Evolutionary conservation across 73 alveolate genomes (phyloP), one percentile per base, ranked within the genome.

Genomic region (Paramecium bursaria): DNA sequence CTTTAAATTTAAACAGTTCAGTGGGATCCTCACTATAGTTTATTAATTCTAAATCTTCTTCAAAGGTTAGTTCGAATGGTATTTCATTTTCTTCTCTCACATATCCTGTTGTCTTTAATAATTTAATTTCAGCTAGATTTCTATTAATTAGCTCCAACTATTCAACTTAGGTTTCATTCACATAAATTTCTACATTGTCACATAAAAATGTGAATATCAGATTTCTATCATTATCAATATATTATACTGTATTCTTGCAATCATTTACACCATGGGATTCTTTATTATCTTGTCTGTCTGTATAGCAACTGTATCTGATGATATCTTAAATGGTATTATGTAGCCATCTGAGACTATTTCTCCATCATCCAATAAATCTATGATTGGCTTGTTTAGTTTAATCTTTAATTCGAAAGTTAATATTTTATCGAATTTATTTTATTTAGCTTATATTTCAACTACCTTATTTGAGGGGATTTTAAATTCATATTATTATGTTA

Each of bases 41-140:
- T 13, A 67, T 21, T 17, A 67, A 19, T 42, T 67, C 31, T 3
- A 67, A 5, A 6, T 31, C 55, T 3, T 53, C 35, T 42, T 15
- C 3, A 15, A 39, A 33, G 44, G 50, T 67, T 42, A 67, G 21
- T 15, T 31, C 53, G 2, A 67, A 35, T 10, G 26, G 21, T 11
- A 67, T 67, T 67, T 67, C 61, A 67, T 67, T 67, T 15, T 39
- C 33, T 67, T 67, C 82, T 21, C 44, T 39, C 0, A 67, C 35
- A 42, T 67, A 42, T 2, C 60, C 82, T 21, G 50, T 21, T n/a
- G 33, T 47, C 10, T 67, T 15, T 15, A 21, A 15, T 21, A 67
- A 31, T 15, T 53, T 67, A 0, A 67, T 35, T 2, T 39, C 14
- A 0, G 82, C 60, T 15, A 57, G 82, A 67, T 67, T 57, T 14